These are phyloP conservation scores for Mucor saturninus DNA, from an alignment of 371 early-diverging fungal species.

Conservation along the genomic window DNA sequence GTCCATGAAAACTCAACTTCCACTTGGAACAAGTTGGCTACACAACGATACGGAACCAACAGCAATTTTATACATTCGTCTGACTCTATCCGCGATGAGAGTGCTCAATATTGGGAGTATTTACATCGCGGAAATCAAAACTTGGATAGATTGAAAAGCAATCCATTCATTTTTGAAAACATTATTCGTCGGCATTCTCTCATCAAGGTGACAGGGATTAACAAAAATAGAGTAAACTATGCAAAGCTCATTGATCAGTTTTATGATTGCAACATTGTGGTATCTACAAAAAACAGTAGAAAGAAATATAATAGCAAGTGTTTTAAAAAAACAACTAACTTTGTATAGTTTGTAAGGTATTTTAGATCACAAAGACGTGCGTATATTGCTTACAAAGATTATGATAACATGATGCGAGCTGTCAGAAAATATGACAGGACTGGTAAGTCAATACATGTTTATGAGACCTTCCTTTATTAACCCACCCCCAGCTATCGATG, in stretches of 20 bases:
- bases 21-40: too few species aligned
- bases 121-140: background rate
- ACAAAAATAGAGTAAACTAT: background rate
- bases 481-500: background rate
- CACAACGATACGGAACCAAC: too few species aligned
- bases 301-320: background rate
- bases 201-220: background rate
- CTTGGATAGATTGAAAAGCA: background rate
- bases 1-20: too few species aligned
- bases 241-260: background rate
- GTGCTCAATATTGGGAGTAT: background rate
- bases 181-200: background rate
- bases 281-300: background rate
- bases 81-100: background rate
- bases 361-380: background rate
- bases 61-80: too few species aligned
- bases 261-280: background rate
- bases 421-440: background rate
- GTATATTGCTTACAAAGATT: background rate
- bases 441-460: background rate
- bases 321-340: background rate
- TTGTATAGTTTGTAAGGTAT: background rate
- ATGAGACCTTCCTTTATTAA: too few species aligned
- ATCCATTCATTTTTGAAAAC: background rate
- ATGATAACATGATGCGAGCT: background rate